Evolutionary conservation across 441 rosid species (phyloP).

Genomic region (Erodium texanum): DNA sequence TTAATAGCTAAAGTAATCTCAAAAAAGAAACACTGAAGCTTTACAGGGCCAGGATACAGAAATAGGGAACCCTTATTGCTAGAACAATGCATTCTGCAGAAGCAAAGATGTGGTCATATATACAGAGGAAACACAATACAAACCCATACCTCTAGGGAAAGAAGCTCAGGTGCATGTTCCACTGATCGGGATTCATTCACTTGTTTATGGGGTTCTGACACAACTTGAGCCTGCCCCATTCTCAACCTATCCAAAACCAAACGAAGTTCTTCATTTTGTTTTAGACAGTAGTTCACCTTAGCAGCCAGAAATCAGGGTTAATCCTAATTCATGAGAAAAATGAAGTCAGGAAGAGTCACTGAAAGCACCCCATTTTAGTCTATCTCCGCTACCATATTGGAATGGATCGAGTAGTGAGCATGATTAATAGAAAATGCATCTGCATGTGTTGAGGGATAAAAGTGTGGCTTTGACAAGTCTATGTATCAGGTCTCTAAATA

Average conservation of each 20-base stretch:
- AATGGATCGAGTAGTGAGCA: background rate
- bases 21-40: background rate
- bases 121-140: background rate
- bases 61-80: background rate
- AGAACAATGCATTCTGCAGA: background rate
- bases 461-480: background rate
- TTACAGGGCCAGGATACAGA: background rate
- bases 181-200: conserved; percentile 28
- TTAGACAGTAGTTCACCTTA: conserved; percentile 80
- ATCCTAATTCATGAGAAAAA: background rate
- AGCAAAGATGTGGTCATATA: background rate
- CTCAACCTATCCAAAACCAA: conserved; percentile 54
- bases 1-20: background rate
- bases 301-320: background rate
- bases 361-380: background rate
- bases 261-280: conserved; percentile 82
- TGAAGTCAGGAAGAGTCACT: background rate
- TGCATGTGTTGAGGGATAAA: background rate
- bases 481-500: background rate
- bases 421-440: background rate
- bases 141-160: conserved; percentile 57
- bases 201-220: conserved; percentile 8
- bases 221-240: conserved; percentile 41
- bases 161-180: conserved; percentile 38
- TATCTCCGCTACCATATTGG: background rate